These are phyloP conservation scores for Halenospora varia DNA, from an alignment of 495 filamentous ascomycete species.

Conservation along the genomic window DNA sequence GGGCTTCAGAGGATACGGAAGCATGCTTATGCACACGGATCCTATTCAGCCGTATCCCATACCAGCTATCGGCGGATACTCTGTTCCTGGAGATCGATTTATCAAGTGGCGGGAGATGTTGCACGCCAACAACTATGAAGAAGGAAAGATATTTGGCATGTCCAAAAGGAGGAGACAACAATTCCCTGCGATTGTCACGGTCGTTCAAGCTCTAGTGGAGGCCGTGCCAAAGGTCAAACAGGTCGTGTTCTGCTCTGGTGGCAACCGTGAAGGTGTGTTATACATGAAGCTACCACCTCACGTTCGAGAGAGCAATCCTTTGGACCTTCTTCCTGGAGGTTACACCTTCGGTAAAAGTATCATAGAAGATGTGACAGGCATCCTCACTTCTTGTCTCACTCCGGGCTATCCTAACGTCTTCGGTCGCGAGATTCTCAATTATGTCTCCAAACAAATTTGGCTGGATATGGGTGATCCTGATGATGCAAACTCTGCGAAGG, in stretches of 20 bases:
- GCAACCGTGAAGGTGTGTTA: conserved; percentile 78
- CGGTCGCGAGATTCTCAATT: conserved; percentile 33
- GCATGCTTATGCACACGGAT: conserved; percentile 71
- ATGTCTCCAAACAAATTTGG: conserved; percentile 44
- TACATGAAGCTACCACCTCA: conserved; percentile 58
- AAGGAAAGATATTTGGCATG: conserved; percentile 69
- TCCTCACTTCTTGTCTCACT: conserved; percentile 53
- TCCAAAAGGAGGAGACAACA: conserved; percentile 77
- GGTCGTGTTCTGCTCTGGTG: conserved; percentile 79
- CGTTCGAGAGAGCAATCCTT: conserved; percentile 59
- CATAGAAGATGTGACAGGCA: conserved; percentile 40
- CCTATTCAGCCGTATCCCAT: conserved; percentile 73
- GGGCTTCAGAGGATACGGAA: conserved; percentile 88
- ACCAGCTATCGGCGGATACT: conserved; percentile 79
- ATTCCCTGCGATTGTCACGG: conserved; percentile 76
- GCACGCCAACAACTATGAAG: conserved; percentile 45
- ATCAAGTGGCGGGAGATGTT: conserved; percentile 55
- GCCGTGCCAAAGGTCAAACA: conserved; percentile 67
- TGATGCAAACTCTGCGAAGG: conserved; percentile 58
- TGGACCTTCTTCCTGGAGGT: conserved; percentile 48
- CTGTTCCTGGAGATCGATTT: conserved; percentile 57
- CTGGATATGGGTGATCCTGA: conserved; percentile 35
- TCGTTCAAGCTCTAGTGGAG: conserved; percentile 66
- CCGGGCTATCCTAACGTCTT: conserved; percentile 33
- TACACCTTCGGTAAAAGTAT: conserved; percentile 35